These are phyloP conservation scores for Citrullus colocynthis DNA, from an alignment of 306 rosid species.

Conservation along the genomic window DNA sequence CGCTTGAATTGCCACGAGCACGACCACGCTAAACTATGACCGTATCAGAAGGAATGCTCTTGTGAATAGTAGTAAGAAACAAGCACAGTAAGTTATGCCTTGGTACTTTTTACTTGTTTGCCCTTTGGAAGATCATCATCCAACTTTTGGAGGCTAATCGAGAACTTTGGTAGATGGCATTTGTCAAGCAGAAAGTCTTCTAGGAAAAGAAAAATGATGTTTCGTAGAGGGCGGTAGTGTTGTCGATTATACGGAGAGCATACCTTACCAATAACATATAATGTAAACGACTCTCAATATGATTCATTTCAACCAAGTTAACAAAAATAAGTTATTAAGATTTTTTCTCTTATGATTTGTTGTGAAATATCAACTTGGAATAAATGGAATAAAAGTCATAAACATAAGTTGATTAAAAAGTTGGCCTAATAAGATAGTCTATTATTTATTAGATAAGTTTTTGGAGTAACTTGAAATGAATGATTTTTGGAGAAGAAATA, in stretches of 20 bases:
- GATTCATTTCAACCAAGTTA: background rate
- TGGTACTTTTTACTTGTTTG: background rate
- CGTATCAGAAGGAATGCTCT: background rate
- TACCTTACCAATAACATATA: slow-evolving; percentile 26
- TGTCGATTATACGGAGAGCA: slow-evolving; percentile 73
- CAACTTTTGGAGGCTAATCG: slow-evolving; percentile 74
- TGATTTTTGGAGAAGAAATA: too few species aligned
- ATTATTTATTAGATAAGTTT: too few species aligned
- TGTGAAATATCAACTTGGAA: too few species aligned
- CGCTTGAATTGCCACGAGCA: slow-evolving; percentile 80
- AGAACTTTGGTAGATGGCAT: slow-evolving; percentile 85
- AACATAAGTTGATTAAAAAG: too few species aligned
- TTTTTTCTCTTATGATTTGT: too few species aligned
- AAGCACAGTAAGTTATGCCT: background rate
- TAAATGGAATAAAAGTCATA: too few species aligned
- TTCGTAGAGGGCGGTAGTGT: slow-evolving; percentile 86
- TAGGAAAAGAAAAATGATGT: slow-evolving; percentile 51
- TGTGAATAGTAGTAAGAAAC: background rate
- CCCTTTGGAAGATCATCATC: slow-evolving; percentile 42
- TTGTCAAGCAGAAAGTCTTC: slow-evolving; percentile 89
- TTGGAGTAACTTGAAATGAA: too few species aligned
- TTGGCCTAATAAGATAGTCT: too few species aligned
- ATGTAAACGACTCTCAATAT: background rate
- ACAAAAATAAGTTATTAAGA: background rate
- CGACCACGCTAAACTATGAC: slow-evolving; percentile 69